phyloP scores from a whole-genome alignment of 208 protist species.

The Trypanosoma grayi region DNA sequence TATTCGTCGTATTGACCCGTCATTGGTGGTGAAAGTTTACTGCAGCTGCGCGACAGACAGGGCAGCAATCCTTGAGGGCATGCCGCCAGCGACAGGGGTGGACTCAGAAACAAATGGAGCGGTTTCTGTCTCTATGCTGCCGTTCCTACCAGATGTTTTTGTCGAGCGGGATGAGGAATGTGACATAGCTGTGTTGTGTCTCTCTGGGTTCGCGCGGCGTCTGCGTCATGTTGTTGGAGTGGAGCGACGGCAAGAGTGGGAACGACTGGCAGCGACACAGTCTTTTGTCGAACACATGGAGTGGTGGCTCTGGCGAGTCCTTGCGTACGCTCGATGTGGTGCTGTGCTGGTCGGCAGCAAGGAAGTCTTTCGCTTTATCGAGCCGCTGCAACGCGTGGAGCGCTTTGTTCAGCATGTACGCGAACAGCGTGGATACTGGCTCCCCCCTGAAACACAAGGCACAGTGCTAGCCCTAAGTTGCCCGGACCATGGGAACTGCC shows the following conservation, averaged over 20 bases:
- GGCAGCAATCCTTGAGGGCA: slow-evolving; percentile 16
- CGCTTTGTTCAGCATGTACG: slow-evolving; percentile 56
- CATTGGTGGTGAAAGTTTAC: slow-evolving; percentile 13
- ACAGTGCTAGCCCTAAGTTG: slow-evolving; percentile 63
- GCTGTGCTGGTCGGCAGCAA: slow-evolving; percentile 64
- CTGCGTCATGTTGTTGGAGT: not conserved
- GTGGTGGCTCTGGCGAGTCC: slow-evolving; percentile 71
- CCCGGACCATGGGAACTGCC: slow-evolving; percentile 70
- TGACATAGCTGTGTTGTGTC: slow-evolving; percentile 62
- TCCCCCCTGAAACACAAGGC: slow-evolving; percentile 47
- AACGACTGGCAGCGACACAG: slow-evolving; percentile 22
- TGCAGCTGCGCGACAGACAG: slow-evolving; percentile 12
- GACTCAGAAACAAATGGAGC: not conserved
- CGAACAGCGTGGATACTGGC: slow-evolving; percentile 53
- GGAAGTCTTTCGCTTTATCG: slow-evolving; percentile 58
- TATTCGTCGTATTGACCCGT: slow-evolving; percentile 21
- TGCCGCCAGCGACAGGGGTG: not conserved
- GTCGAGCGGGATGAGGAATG: slow-evolving; percentile 42
- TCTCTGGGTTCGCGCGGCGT: slow-evolving; percentile 38
- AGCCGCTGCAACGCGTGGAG: slow-evolving; percentile 56
- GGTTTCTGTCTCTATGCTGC: slow-evolving; percentile 7
- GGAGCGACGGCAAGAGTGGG: slow-evolving; percentile 11
- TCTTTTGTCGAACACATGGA: slow-evolving; percentile 61
- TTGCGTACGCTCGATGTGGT: slow-evolving; percentile 49
- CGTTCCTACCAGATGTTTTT: slow-evolving; percentile 14